These are phyloP conservation scores for Ailanthus altissimus DNA, from an alignment of 345 rosid species.

Conservation along the genomic window DNA sequence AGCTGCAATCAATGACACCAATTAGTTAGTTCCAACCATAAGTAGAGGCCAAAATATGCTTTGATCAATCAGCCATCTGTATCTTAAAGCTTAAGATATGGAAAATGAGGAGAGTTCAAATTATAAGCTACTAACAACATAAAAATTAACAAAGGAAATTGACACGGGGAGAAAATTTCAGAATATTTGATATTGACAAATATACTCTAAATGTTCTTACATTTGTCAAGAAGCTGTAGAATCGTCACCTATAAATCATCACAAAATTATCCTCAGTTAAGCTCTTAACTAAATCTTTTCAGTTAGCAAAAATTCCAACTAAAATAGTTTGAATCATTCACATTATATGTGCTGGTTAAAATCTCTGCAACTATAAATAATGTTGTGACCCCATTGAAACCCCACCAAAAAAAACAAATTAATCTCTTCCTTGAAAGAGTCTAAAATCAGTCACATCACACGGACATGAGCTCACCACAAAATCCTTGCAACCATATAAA, in stretches of 20 bases:
- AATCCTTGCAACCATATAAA: background rate
- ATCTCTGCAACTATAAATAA: background rate
- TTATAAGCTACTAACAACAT: background rate
- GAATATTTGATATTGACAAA: background rate
- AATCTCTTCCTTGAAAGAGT: no score
- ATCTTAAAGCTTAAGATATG: background rate
- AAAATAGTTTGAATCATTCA: background rate
- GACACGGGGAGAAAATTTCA: background rate
- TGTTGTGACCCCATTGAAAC: background rate
- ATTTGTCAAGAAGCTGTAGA: background rate
- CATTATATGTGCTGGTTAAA: background rate
- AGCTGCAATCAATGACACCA: background rate
- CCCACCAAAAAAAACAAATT: background rate
- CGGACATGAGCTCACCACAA: background rate
- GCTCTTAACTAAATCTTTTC: background rate
- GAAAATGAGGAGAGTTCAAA: no score
- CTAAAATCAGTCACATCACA: background rate
- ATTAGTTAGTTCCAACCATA: background rate
- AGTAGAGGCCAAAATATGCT: background rate
- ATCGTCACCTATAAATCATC: background rate
- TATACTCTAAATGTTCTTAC: no score
- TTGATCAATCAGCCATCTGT: background rate
- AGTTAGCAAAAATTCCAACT: background rate
- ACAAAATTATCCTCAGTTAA: background rate
- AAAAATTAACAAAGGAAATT: background rate